Percentiles rank a stretch among this genome's conserved stretches.
Conservation (phyloP, 2,329 filamentous ascomycete species). For the Aspergillus nomiae region DNA sequence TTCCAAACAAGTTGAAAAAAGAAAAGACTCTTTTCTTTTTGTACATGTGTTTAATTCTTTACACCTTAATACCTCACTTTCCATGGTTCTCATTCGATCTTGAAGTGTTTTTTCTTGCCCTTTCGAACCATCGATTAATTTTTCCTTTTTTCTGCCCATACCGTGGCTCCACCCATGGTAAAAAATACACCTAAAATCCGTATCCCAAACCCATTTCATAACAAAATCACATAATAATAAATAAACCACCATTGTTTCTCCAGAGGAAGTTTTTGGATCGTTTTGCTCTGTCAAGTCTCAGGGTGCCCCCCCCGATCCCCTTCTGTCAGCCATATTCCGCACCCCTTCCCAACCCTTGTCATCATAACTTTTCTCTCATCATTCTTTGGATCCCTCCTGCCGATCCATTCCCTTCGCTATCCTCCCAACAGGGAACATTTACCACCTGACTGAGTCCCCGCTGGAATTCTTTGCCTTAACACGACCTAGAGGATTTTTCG, state of each 20-base stretch:
- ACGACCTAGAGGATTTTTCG: constrained; percentile 6
- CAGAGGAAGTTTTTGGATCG: background rate
- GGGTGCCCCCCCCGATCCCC: background rate
- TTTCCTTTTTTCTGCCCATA: background rate
- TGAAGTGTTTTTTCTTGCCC: background rate
- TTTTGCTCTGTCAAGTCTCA: constrained; percentile 17
- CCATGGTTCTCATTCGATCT: background rate
- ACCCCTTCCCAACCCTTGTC: constrained; percentile 7
- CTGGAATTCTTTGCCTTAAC: constrained; percentile 5
- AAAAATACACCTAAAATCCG: constrained; percentile 8
- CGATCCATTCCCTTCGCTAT: constrained; percentile 37
- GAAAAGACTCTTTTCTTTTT: background rate
- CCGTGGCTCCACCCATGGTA: constrained; percentile 3
- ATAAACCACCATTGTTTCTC: constrained; percentile 1
- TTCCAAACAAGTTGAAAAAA: background rate
- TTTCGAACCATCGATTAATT: background rate
- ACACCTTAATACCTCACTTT: background rate
- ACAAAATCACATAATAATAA: constrained; percentile 5
- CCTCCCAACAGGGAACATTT: constrained; percentile 6
- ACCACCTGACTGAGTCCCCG: constrained; percentile 1
- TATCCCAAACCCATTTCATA: constrained; percentile 5
- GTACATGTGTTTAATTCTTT: background rate
- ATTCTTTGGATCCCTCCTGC: constrained; percentile 38
- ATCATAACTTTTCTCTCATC: constrained; percentile 12
- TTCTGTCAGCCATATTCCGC: background rate